phyloP scores from a whole-genome alignment of 306 rosid genomes.

The Vigna angularis region DNA sequence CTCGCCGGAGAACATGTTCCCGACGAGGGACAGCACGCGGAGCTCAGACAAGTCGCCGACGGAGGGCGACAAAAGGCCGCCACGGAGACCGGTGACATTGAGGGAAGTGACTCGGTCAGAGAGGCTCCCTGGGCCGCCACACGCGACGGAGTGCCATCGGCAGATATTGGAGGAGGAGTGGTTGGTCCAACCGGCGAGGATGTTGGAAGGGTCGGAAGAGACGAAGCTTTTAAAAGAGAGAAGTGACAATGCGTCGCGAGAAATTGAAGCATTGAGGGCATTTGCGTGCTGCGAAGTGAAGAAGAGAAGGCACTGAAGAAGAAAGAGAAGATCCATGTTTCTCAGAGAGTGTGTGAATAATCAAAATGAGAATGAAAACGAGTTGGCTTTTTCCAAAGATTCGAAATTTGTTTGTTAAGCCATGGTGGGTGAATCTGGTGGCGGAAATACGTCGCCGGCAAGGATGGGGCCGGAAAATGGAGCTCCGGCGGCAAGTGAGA shows the following conservation, averaged over 20 bases:
- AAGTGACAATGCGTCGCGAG: constrained; percentile 62
- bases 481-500: constrained; percentile 14
- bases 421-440: constrained; percentile 25
- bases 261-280: constrained; percentile 37
- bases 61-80: constrained; percentile 51
- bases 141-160: constrained; percentile 60
- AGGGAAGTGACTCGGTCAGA: constrained; percentile 52
- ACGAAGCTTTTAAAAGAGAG: constrained; percentile 54
- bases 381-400: constrained; percentile 18
- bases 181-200: constrained; percentile 54
- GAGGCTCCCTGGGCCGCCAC: constrained; percentile 42
- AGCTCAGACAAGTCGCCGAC: constrained; percentile 52
- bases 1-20: constrained; percentile 60
- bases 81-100: constrained; percentile 47
- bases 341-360: background rate
- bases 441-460: constrained; percentile 42
- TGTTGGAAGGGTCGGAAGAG: constrained; percentile 48
- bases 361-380: constrained; percentile 1
- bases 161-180: constrained; percentile 45
- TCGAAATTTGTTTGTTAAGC: background rate
- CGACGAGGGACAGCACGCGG: constrained; percentile 55
- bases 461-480: constrained; percentile 28
- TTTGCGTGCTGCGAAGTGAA: constrained; percentile 33
- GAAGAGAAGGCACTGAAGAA: constrained; percentile 26
- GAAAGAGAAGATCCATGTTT: constrained; percentile 47